A percentile compares a stretch with the other conserved stretches of the same genome.
Conservation (phyloP, 768 basidiomycete species). For the Boletus coccyginus region DNA sequence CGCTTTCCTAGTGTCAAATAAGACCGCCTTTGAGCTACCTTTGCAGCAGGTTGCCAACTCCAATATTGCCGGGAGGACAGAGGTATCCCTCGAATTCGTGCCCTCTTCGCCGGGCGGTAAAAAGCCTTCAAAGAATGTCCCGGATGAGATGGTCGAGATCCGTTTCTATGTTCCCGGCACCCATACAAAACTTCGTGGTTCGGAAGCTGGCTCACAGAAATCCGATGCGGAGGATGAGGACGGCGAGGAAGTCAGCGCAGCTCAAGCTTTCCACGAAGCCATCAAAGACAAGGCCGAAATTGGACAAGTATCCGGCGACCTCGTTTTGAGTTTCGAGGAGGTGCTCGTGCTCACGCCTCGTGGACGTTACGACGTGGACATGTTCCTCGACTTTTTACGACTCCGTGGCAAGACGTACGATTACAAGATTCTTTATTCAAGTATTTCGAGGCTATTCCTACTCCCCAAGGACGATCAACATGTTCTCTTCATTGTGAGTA, state of each 20-base stretch:
- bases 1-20: conserved; percentile 85
- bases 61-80: conserved; percentile 94
- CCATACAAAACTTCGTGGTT: conserved; percentile 56
- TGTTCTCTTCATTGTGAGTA: conserved; percentile 86
- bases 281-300: conserved; percentile 97
- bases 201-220: conserved; percentile 72
- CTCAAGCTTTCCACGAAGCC: conserved; percentile 94
- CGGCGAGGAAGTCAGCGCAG: conserved; percentile 82
- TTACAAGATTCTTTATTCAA: conserved; percentile 92
- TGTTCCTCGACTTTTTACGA: conserved; percentile 93
- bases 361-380: conserved; percentile 96
- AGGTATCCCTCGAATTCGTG: conserved; percentile 97
- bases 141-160: conserved; percentile 93
- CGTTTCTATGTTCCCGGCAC: conserved; percentile 93
- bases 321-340: conserved; percentile 93
- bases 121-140: conserved; percentile 40
- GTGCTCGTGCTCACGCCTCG: conserved; percentile 93
- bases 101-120: conserved; percentile 44
- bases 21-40: conserved; percentile 87
- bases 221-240: conserved; percentile 68
- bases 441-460: conserved; percentile 85
- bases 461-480: conserved; percentile 97
- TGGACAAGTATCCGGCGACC: conserved; percentile 85
- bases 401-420: conserved; percentile 99
- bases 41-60: conserved; percentile 88